phyloP scores from a whole-genome alignment of 2,329 filamentous ascomycete genomes.

The Byssothecium circinans region DNA sequence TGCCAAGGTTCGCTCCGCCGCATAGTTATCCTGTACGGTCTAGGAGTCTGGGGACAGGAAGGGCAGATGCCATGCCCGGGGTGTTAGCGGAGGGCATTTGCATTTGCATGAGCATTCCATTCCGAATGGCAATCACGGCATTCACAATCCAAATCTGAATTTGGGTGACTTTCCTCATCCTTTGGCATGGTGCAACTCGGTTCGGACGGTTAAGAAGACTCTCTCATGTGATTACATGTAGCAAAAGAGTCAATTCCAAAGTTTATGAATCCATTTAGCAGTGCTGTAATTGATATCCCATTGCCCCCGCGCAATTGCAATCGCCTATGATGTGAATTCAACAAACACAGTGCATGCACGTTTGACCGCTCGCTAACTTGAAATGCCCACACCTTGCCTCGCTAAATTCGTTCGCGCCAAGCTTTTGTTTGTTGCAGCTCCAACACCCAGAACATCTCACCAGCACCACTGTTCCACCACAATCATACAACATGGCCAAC shows the following conservation, averaged over 20 bases:
- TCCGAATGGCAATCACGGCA: constrained; percentile 41
- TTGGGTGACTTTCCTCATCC: constrained; percentile 40
- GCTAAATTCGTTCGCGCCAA: not conserved
- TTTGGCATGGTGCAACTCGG: constrained; percentile 46
- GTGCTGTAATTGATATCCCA: constrained; percentile 38
- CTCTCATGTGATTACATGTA: constrained; percentile 44
- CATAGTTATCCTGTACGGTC: constrained; percentile 38
- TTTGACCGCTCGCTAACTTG: not conserved
- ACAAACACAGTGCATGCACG: not conserved
- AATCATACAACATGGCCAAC: constrained; percentile 79
- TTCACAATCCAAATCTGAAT: constrained; percentile 44
- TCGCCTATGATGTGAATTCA: constrained; percentile 1
- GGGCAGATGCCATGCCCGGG: constrained; percentile 34
- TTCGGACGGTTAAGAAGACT: constrained; percentile 44
- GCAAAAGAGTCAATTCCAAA: constrained; percentile 42
- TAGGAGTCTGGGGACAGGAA: constrained; percentile 29
- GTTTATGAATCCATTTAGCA: constrained; percentile 43
- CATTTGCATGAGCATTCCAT: constrained; percentile 44
- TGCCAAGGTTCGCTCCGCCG: constrained; percentile 70
- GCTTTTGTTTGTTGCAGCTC: not conserved
- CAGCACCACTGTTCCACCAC: constrained; percentile 23
- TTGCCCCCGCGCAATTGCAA: constrained; percentile 15
- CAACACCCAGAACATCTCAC: constrained; percentile 12
- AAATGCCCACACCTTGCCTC: constrained; percentile 1
- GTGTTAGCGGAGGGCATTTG: constrained; percentile 39